Evolutionary conservation across 2,329 filamentous ascomycete species (phyloP), one percentile per base, ranked within the genome.

Genomic region (Monosporascus sp.): DNA sequence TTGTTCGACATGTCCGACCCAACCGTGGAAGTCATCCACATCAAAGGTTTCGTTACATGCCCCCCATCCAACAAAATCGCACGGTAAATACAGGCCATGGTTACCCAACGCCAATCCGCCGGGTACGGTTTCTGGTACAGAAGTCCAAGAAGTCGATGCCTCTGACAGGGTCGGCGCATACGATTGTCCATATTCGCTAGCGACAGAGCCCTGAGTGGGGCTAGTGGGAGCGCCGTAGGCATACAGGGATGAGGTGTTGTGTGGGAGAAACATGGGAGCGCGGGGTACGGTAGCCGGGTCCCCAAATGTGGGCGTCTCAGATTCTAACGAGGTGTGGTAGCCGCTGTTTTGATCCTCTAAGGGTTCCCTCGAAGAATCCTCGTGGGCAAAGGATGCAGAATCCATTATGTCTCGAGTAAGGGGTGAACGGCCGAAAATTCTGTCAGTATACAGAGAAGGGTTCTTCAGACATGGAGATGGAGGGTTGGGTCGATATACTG

Each of bases 1-100:
- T 0, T 55, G 26, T 2, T 63, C 51, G 27, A 75, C 72, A 54
- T 85, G 81, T 0, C 67, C 52, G 16, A 79, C 72, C 80, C 80
- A 84, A 2, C 17, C 50, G 0, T 69, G 59, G 22, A 64, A 60
- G 0, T 79, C 66, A 9, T 73, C 62, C 3, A 70, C 57, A 6
- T 54, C 37, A 56, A 81, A 82, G 0, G 35, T 55, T 6, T 53
- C 26, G 0, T 55, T 3, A 57, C 81, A 84, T 3, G 46, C 22
- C 1, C 51, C 45, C 22, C 73, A 67, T 5, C 59, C 61, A 8
- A 58, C 54, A 37, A 80, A 77, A 52, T 82, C 79, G 67, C 78
- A 81, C 14, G 71, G 71, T 22, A 78, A 66, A 26, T 16, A 52
- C 31, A 6, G 43, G 31, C 16, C 37, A 55, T 27, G 27, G 27